phyloP scores from a whole-genome alignment of 805 yeast genomes.

The Wickerhamia fluorescens region DNA sequence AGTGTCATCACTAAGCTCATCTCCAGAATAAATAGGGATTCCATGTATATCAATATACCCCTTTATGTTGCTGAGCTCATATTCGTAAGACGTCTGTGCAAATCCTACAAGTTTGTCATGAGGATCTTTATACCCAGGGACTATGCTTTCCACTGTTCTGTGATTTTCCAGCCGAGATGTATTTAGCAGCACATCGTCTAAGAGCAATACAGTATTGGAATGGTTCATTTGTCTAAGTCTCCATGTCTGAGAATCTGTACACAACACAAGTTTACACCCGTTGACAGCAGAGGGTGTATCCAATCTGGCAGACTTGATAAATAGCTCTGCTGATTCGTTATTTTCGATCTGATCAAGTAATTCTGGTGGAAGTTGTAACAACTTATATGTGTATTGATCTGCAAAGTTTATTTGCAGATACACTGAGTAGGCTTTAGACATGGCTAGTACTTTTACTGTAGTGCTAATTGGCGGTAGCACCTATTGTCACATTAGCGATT shows the following conservation, averaged over 20 bases:
- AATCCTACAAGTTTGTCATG: constrained; percentile 22
- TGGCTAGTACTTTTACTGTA: no score
- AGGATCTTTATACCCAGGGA: no score
- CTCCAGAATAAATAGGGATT: constrained; percentile 18
- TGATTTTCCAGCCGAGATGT: not conserved
- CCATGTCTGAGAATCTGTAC: constrained; percentile 55
- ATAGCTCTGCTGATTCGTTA: constrained; percentile 19
- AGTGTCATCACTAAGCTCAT: not conserved
- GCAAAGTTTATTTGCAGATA: constrained; percentile 13
- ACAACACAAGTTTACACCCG: constrained; percentile 46
- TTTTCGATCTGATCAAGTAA: constrained; percentile 30
- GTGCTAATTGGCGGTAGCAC: no score
- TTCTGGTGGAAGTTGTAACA: constrained; percentile 49
- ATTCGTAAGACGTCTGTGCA: constrained; percentile 23
- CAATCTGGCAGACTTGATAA: constrained; percentile 27
- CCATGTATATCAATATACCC: constrained; percentile 25
- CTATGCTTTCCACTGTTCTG: no score
- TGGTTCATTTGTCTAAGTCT: constrained; percentile 73
- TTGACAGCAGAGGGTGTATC: constrained; percentile 3
- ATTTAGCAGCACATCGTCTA: constrained; percentile 16
- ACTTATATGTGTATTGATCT: constrained; percentile 31
- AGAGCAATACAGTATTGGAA: constrained; percentile 70
- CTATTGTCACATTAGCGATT: not conserved
- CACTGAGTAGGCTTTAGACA: constrained; percentile 5
- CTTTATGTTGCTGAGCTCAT: constrained; percentile 21